Conservation (phyloP, 306 rosid species). For the Leucaena leucocephala region DNA sequence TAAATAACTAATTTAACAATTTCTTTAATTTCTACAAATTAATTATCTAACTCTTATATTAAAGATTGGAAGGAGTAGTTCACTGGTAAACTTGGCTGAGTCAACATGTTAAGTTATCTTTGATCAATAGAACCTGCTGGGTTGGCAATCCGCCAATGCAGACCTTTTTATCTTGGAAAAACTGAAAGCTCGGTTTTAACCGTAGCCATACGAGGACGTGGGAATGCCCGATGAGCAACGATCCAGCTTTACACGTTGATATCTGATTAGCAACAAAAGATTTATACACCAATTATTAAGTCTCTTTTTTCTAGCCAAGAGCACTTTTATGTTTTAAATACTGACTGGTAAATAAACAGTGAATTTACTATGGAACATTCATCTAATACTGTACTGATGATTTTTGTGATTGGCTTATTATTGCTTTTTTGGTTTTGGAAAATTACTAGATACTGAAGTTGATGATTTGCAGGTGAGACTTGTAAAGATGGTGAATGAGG, state of each 20-base stretch:
- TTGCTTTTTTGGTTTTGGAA: conserved; percentile 2
- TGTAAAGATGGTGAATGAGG: conserved; percentile 84
- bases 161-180: not conserved
- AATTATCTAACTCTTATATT: no score
- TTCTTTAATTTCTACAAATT: no score
- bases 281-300: not conserved
- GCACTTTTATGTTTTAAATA: not conserved
- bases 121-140: not conserved
- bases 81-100: not conserved
- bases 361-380: not conserved
- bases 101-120: not conserved
- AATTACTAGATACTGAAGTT: conserved; percentile 22
- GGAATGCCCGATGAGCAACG: not conserved
- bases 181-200: not conserved
- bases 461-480: conserved; percentile 63
- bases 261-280: not conserved
- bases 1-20: no score
- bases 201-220: not conserved
- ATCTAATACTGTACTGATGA: not conserved
- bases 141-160: not conserved
- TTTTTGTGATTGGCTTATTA: not conserved
- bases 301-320: not conserved
- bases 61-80: not conserved
- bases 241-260: not conserved
- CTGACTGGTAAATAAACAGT: not conserved